Percentiles rank a stretch among this genome's conserved stretches.
phyloP scores from a whole-genome alignment of 2,329 filamentous ascomycete species.

The Sarocladium strictum region DNA sequence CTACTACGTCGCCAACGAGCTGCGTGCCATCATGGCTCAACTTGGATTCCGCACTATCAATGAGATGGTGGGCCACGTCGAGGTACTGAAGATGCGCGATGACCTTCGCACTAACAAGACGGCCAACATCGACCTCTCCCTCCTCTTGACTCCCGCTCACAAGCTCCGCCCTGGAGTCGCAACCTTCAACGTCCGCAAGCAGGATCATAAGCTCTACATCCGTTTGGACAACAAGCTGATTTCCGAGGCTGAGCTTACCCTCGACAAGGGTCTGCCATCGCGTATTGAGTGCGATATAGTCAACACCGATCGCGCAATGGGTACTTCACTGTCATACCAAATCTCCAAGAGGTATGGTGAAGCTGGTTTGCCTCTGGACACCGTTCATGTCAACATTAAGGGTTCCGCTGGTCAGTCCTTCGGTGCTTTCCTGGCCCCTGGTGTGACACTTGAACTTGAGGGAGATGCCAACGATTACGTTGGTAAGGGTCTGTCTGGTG shows the following conservation, averaged over 20 bases:
- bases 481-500: slow-evolving; percentile 90
- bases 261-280: slow-evolving; percentile 90
- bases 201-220: slow-evolving; percentile 89
- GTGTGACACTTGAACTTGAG: slow-evolving; percentile 90
- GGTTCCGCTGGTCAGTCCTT: slow-evolving; percentile 96
- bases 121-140: slow-evolving; percentile 84
- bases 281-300: slow-evolving; percentile 93
- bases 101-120: slow-evolving; percentile 86
- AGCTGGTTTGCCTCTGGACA: slow-evolving; percentile 82
- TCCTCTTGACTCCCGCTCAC: slow-evolving; percentile 93
- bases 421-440: slow-evolving; percentile 86
- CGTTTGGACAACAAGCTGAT: slow-evolving; percentile 97
- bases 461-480: slow-evolving; percentile 97
- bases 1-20: slow-evolving; percentile 94
- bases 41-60: slow-evolving; percentile 93
- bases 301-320: slow-evolving; percentile 92
- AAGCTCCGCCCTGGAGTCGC: slow-evolving; percentile 90
- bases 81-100: slow-evolving; percentile 79
- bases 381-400: slow-evolving; percentile 93
- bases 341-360: slow-evolving; percentile 91
- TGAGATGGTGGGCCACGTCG: slow-evolving; percentile 93
- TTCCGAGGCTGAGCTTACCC: slow-evolving; percentile 85
- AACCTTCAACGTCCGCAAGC: slow-evolving; percentile 96
- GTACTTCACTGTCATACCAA: slow-evolving; percentile 91
- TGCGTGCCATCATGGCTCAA: slow-evolving; percentile 94